These are phyloP conservation scores for Pinus albicaulis DNA, from an alignment of 75 land plant genomes.

Conservation along the genomic window DNA sequence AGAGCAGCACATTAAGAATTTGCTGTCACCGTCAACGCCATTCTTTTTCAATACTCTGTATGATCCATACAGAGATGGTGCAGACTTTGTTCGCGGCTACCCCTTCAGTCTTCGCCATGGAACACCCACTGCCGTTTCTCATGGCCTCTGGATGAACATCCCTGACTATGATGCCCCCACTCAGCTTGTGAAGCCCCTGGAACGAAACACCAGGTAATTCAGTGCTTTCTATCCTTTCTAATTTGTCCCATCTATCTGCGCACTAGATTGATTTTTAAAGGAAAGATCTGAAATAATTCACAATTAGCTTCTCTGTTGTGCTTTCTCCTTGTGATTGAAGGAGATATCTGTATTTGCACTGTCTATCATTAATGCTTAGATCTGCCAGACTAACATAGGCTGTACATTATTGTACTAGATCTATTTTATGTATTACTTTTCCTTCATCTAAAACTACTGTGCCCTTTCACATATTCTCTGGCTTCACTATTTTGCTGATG, in stretches of 20 bases:
- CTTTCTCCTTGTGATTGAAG: too few species aligned
- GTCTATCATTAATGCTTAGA: too few species aligned
- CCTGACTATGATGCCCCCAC: constrained; percentile 90
- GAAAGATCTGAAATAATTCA: background rate
- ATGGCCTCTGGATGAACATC: constrained; percentile 82
- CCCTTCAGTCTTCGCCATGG: constrained; percentile 68
- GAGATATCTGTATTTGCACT: too few species aligned
- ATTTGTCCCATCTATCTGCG: too few species aligned
- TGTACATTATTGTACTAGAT: too few species aligned
- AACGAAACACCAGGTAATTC: constrained; percentile 8
- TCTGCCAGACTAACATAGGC: too few species aligned
- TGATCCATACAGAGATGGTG: constrained; percentile 51
- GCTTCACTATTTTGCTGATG: too few species aligned
- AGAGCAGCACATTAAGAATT: constrained; percentile 56
- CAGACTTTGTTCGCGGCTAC: constrained; percentile 56
- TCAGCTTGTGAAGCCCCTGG: constrained; percentile 71
- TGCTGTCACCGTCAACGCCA: constrained; percentile 45
- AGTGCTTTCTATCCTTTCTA: background rate
- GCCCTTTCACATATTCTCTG: too few species aligned
- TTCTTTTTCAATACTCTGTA: constrained; percentile 58
- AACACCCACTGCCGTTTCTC: constrained; percentile 68
- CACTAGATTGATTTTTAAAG: background rate
- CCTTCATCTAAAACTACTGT: too few species aligned
- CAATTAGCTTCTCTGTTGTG: background rate
- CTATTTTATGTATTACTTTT: too few species aligned